These are phyloP conservation scores for Carex arenaria DNA, from an alignment of 202 grass and related monocot species.

Conservation along the genomic window DNA sequence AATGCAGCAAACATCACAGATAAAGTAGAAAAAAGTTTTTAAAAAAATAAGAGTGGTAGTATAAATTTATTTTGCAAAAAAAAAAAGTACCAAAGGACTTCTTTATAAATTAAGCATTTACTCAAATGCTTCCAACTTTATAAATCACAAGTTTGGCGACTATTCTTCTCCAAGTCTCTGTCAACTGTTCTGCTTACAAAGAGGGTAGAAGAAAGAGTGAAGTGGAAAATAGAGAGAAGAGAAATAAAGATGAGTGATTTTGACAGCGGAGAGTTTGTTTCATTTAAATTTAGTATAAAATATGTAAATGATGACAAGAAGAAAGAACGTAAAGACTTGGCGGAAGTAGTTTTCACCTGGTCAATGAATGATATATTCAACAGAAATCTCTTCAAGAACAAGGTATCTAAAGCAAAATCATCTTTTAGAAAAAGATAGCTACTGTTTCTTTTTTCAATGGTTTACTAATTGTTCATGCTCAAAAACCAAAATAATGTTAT, in stretches of 20 bases:
- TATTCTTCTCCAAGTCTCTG: not conserved
- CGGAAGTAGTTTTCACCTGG: not conserved
- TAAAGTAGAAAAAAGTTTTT: not conserved
- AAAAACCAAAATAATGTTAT: not conserved
- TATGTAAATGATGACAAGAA: not conserved
- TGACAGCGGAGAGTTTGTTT: not conserved
- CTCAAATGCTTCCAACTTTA: not conserved
- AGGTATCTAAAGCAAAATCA: not conserved
- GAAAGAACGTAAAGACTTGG: not conserved
- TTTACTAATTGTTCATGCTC: not conserved
- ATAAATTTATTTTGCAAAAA: not conserved
- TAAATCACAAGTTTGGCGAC: not conserved
- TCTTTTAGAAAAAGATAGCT: not conserved
- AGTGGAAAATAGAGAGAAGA: not conserved
- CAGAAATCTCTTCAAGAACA: conserved; percentile 6
- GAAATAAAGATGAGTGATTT: not conserved
- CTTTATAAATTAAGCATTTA: not conserved
- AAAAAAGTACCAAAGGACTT: not conserved
- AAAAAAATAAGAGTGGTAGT: not conserved
- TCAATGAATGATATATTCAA: conserved; percentile 3
- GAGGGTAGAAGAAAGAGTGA: not conserved
- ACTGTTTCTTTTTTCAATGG: not conserved
- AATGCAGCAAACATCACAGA: not conserved
- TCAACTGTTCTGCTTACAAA: not conserved
- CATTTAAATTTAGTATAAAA: not conserved